phyloP scores from a whole-genome alignment of 768 basidiomycete species.

The Xanthoconium purpureum region DNA sequence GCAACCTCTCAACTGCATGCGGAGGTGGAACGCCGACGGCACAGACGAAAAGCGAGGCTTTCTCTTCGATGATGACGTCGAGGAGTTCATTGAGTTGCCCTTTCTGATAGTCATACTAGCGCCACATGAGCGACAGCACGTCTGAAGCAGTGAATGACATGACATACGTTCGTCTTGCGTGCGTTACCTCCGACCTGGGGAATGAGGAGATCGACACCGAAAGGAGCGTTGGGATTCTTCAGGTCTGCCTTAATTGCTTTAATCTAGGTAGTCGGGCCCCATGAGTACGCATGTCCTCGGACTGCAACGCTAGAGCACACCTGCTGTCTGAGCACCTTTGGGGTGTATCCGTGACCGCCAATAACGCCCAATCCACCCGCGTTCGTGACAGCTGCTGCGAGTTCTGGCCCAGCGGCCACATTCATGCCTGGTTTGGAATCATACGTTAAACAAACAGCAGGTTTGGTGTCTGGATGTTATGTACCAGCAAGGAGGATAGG shows the following conservation, averaged over 20 bases:
- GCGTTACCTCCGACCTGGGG: conserved; percentile 86
- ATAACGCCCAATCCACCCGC: conserved; percentile 93
- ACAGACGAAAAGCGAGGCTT: conserved; percentile 83
- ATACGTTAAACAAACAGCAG: conserved; percentile 37
- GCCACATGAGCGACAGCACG: not conserved
- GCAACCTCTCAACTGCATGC: conserved; percentile 75
- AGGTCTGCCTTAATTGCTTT: conserved; percentile 69
- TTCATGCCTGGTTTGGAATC: conserved; percentile 49
- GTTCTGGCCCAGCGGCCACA: conserved; percentile 70
- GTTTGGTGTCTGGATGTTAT: conserved; percentile 6
- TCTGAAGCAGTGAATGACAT: not conserved
- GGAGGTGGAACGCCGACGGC: conserved; percentile 86
- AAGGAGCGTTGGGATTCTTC: conserved; percentile 72
- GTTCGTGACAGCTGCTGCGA: conserved; percentile 92
- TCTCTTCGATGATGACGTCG: conserved; percentile 91
- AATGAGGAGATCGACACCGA: conserved; percentile 88
- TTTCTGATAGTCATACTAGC: conserved; percentile 83
- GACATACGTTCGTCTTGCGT: conserved; percentile 81
- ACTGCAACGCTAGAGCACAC: conserved; percentile 36
- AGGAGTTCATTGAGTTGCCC: conserved; percentile 82
- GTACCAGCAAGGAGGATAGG: conserved; percentile 81
- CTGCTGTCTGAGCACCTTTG: conserved; percentile 75
- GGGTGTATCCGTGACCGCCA: conserved; percentile 85
- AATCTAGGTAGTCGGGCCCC: conserved; percentile 45
- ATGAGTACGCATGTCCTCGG: not conserved